Conservation (phyloP, 2,329 filamentous ascomycete genomes). For the Chalara sp. region DNA sequence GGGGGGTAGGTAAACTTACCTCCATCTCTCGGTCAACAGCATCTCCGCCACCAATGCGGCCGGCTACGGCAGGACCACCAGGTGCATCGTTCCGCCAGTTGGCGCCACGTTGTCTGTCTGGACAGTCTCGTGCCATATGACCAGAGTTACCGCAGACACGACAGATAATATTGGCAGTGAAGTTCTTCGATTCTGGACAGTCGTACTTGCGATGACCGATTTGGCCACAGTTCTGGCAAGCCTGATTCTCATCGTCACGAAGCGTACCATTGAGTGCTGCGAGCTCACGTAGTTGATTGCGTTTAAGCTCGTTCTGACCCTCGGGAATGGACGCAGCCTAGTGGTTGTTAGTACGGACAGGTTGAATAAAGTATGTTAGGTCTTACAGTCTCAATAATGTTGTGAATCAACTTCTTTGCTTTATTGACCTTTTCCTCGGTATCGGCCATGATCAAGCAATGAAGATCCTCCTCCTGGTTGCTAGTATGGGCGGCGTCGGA, state of each 20-base stretch:
- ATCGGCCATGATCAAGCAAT: constrained; percentile 99
- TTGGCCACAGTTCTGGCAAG: constrained; percentile 98
- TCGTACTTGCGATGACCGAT: constrained; percentile 99
- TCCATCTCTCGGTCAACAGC: constrained; percentile 92
- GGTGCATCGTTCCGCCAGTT: constrained; percentile 82
- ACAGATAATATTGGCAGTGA: constrained; percentile 98
- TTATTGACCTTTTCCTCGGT: constrained; percentile 99
- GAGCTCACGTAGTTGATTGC: constrained; percentile 95
- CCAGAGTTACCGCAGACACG: constrained; percentile 96
- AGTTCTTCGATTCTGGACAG: constrained; percentile 95
- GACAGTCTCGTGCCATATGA: constrained; percentile 97
- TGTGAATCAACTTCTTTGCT: constrained; percentile 96
- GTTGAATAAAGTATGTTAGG: constrained; percentile 19
- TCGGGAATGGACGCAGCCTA: constrained; percentile 97
- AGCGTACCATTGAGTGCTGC: constrained; percentile 97
- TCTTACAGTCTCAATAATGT: constrained; percentile 93
- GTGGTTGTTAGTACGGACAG: constrained; percentile 21
- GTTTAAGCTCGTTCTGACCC: constrained; percentile 97
- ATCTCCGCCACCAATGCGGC: constrained; percentile 67
- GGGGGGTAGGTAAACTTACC: constrained; percentile 46
- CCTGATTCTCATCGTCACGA: constrained; percentile 97
- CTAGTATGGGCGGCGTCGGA: constrained; percentile 98
- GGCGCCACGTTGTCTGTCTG: constrained; percentile 70
- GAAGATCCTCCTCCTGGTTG: constrained; percentile 99
- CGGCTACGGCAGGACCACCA: constrained; percentile 44